Conservation (phyloP, 495 filamentous ascomycete genomes). For the Friedmanniomyces simplex region DNA sequence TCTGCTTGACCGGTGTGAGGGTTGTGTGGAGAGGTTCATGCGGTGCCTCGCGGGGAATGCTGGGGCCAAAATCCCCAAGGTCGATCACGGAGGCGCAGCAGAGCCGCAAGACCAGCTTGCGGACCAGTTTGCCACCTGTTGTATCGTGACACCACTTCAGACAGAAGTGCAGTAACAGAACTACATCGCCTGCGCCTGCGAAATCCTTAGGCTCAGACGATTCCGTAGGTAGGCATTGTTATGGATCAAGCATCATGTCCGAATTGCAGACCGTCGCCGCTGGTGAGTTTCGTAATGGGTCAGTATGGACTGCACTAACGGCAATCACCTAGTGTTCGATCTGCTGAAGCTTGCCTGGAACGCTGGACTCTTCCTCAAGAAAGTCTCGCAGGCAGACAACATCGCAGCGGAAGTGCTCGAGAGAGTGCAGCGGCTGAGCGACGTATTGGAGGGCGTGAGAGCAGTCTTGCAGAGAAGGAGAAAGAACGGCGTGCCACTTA, state of each 20-base stretch:
- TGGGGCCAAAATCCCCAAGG: too few species aligned
- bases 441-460: slow-evolving; percentile 6
- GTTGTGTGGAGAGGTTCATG: background rate
- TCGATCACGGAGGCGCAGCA: too few species aligned
- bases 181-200: background rate
- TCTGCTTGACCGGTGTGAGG: background rate
- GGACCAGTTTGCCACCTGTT: too few species aligned
- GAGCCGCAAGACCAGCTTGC: too few species aligned
- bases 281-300: background rate
- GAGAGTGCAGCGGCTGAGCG: background rate
- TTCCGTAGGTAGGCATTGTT: background rate
- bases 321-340: background rate
- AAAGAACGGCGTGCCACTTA: background rate
- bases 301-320: background rate
- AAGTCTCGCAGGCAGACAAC: slow-evolving; percentile 8
- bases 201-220: background rate
- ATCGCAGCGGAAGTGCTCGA: slow-evolving; percentile 1
- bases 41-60: background rate
- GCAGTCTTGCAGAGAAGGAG: background rate
- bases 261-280: background rate
- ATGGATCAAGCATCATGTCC: background rate
- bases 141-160: background rate
- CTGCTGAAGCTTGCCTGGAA: background rate
- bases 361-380: slow-evolving; percentile 3
- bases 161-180: background rate